A percentile compares a stretch with the other conserved stretches of the same genome.
These are phyloP conservation scores for Myriosclerotinia curreyana DNA, from an alignment of 2,329 filamentous ascomycete genomes.

Conservation along the genomic window DNA sequence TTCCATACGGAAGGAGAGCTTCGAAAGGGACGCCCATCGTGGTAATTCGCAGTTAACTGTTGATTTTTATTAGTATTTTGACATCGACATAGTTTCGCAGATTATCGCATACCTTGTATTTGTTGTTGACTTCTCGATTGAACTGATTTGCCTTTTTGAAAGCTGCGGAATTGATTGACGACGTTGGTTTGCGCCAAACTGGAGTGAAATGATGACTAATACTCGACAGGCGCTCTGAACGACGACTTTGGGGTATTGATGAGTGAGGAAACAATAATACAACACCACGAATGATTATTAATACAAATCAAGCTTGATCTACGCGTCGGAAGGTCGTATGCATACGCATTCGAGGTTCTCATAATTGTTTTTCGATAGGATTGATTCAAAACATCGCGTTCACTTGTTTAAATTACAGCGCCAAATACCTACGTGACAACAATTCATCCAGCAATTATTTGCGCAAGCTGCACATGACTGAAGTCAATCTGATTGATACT, in stretches of 20 bases:
- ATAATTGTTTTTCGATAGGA: constrained; percentile 28
- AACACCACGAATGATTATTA: constrained; percentile 33
- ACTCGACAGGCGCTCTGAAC: constrained; percentile 23
- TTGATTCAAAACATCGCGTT: constrained; percentile 34
- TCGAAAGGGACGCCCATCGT: constrained; percentile 45
- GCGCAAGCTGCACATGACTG: constrained; percentile 19
- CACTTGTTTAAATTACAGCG: constrained; percentile 6
- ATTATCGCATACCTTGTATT: constrained; percentile 27
- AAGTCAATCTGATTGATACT: background rate
- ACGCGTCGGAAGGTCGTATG: constrained; percentile 37
- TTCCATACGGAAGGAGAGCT: constrained; percentile 43
- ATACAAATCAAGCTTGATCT: constrained; percentile 34
- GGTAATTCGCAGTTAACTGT: constrained; percentile 30
- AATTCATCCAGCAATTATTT: constrained; percentile 21
- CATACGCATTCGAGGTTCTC: constrained; percentile 28
- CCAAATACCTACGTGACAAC: constrained; percentile 21
- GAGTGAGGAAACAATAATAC: constrained; percentile 29
- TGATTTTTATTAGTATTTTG: constrained; percentile 21
- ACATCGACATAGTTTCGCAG: background rate
- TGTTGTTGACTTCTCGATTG: constrained; percentile 26
- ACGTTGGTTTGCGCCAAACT: constrained; percentile 30
- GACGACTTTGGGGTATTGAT: constrained; percentile 27
- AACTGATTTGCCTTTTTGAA: constrained; percentile 27
- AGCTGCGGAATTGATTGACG: constrained; percentile 22
- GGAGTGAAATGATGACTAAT: constrained; percentile 26